Evolutionary conservation across 2,329 filamentous ascomycete species (phyloP), one percentile per base, ranked within the genome.

Genomic region (Torrubiella hemipterigena): DNA sequence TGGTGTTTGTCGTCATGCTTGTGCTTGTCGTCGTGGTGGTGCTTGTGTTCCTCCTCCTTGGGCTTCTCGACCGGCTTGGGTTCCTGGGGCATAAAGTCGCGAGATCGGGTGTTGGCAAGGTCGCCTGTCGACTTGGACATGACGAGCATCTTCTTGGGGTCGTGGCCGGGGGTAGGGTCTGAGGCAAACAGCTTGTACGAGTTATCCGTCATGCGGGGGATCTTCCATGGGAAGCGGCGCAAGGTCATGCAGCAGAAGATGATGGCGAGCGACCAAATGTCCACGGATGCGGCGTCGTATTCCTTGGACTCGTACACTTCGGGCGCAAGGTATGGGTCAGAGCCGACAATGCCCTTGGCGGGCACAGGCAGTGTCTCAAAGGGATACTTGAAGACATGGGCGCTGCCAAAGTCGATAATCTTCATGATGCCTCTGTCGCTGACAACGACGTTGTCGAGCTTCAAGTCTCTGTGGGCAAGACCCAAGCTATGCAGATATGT

Each of bases 171-270:
- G 4, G 86, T 83, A 2, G 89, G 87, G 7, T 82, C 71, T 2
- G 91, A 76, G 11, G 89, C 78, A 51, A 98, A 98, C 2, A 98
- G 70, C 47, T 89, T 87, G 59, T 84, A 98, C 0, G 86, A 94
- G 54, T 93, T 96, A 54, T 98, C 91, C 4, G 83, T 83, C 52
- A 86, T 63, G 24, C 87, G 76, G 5, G 91, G 91, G 21, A 93
- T 77, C 60, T 98, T 98, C 91, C 91, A 98, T 0, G 91, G 91
- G 50, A 98, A 98, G 21, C 91, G 69, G 15, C 91, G 73, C 25
- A 98, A 65, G 5, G 85, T 91, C 91, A 98, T 98, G 63, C 91
- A 98, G 58, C 91, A 96, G 59, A 89, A 98, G 33, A 98, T 96
- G 45, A 98, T 98, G 13, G 89, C 91, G 37, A 98, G 66, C 9